Evolutionary conservation across 192 early-diverging fungal species (phyloP).

Genomic region (Gigaspora rosea): DNA sequence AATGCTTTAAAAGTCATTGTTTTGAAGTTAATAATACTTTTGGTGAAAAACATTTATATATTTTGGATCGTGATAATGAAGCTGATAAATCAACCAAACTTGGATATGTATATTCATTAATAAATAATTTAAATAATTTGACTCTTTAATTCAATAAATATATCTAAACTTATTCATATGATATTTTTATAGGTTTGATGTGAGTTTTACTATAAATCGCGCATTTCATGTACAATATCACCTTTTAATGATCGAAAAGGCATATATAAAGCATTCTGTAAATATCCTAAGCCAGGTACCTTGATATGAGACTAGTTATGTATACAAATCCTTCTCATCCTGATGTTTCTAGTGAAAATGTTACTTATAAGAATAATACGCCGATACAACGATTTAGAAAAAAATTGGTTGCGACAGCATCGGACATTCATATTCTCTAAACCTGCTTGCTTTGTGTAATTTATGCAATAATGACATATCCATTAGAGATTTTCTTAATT

Average conservation of each 20-base stretch:
- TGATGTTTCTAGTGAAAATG: no score
- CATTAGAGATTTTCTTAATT: slow-evolving; percentile 53
- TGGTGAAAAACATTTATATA: no score
- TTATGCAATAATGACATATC: slow-evolving; percentile 42
- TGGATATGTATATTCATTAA: slow-evolving; percentile 4
- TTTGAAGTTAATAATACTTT: no score
- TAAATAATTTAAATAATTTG: neutral
- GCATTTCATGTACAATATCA: slow-evolving; percentile 41
- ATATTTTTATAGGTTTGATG: slow-evolving; percentile 8
- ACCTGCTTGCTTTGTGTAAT: slow-evolving; percentile 16
- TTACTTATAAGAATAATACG: neutral
- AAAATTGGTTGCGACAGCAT: slow-evolving; percentile 36
- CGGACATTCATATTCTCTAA: slow-evolving; percentile 27
- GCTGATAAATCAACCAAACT: neutral
- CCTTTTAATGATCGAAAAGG: slow-evolving; percentile 42
- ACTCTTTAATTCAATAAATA: neutral
- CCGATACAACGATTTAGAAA: slow-evolving; percentile 11
- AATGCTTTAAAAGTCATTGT: no score
- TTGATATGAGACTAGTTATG: slow-evolving; percentile 12
- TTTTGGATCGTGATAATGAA: no score
- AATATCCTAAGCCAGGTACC: neutral
- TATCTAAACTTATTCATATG: neutral
- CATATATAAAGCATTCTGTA: slow-evolving; percentile 25
- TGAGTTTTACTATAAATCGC: slow-evolving; percentile 31
- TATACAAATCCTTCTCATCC: neutral